Conservation (phyloP, 257 asterid genomes). For the Henckelia pumila region DNA sequence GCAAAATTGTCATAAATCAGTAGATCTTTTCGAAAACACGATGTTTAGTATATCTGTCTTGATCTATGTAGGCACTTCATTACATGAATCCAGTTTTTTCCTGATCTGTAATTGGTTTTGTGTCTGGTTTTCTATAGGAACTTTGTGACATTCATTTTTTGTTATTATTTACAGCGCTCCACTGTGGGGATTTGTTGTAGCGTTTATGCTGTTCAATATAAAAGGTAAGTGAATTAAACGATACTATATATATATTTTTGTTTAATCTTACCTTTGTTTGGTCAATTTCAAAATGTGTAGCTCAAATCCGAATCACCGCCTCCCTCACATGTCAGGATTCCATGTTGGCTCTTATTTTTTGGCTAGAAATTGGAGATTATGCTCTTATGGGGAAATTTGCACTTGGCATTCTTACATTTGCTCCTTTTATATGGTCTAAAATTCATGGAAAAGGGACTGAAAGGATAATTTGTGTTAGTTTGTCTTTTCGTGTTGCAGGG, state of each 20-base stretch:
- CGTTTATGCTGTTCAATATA: slow-evolving; percentile 86
- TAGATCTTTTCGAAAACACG: not conserved
- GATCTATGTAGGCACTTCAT: not conserved
- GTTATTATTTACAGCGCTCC: slow-evolving; percentile 58
- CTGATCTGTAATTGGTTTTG: not conserved
- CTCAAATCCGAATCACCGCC: not conserved
- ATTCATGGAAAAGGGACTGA: slow-evolving; percentile 4
- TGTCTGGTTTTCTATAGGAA: not conserved
- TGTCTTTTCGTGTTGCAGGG: slow-evolving; percentile 51
- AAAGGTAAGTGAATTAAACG: slow-evolving; percentile 48
- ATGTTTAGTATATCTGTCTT: not conserved
- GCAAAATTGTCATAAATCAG: not conserved
- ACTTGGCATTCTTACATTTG: slow-evolving; percentile 15
- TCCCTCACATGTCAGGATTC: not conserved
- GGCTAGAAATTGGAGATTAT: not conserved
- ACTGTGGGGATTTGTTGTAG: slow-evolving; percentile 97
- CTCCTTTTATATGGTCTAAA: slow-evolving; percentile 1
- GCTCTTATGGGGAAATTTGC: not conserved
- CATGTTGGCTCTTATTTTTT: not conserved
- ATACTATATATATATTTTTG: slow-evolving; percentile 1
- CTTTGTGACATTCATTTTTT: slow-evolving; percentile 24
- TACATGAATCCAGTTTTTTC: not conserved
- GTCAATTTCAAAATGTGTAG: not conserved
- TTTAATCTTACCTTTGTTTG: not conserved
- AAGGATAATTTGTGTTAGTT: slow-evolving; percentile 32